Conservation (phyloP, 2,329 filamentous ascomycete species). For the Colletotrichum sp. region DNA sequence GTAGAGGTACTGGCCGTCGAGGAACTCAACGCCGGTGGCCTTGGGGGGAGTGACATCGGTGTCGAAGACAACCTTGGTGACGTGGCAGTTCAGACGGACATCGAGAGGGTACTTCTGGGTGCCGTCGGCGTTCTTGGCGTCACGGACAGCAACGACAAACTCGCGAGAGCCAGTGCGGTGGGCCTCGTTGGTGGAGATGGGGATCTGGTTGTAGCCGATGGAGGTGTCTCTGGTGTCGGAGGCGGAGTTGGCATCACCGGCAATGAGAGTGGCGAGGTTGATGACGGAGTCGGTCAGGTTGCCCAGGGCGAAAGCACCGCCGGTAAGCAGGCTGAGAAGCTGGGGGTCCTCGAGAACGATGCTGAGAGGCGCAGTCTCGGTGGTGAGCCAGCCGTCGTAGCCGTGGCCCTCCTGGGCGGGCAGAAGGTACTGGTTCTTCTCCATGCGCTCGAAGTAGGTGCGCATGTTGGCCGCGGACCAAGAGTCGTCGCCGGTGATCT, state of each 20-base stretch:
- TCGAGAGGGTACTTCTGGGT: conserved; percentile 61
- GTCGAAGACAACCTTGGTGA: conserved; percentile 51
- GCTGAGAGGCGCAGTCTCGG: conserved; percentile 52
- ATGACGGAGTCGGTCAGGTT: conserved; percentile 30
- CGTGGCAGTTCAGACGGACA: conserved; percentile 52
- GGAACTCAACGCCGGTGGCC: conserved; percentile 54
- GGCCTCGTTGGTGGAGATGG: conserved; percentile 55
- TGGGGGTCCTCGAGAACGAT: conserved; percentile 57
- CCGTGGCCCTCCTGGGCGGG: conserved; percentile 47
- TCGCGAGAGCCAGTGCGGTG: conserved; percentile 61
- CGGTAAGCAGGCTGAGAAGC: conserved; percentile 55
- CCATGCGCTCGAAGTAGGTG: conserved; percentile 57
- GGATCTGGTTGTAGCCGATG: conserved; percentile 61
- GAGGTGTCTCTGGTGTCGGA: conserved; percentile 45
- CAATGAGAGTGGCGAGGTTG: conserved; percentile 40
- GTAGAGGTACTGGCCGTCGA: conserved; percentile 51
- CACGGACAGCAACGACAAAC: conserved; percentile 55
- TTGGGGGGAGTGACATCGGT: conserved; percentile 37
- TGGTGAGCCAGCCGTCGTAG: conserved; percentile 61
- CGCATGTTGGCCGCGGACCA: conserved; percentile 64
- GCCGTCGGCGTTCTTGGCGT: conserved; percentile 53
- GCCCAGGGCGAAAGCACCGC: conserved; percentile 55
- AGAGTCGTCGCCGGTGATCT: conserved; percentile 58
- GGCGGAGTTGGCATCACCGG: conserved; percentile 57
- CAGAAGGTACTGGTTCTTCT: conserved; percentile 57